Evolutionary conservation across 2,329 filamentous ascomycete genomes (phyloP), one percentile per base, ranked within the genome.

Genomic region (Biscogniauxia sp.): DNA sequence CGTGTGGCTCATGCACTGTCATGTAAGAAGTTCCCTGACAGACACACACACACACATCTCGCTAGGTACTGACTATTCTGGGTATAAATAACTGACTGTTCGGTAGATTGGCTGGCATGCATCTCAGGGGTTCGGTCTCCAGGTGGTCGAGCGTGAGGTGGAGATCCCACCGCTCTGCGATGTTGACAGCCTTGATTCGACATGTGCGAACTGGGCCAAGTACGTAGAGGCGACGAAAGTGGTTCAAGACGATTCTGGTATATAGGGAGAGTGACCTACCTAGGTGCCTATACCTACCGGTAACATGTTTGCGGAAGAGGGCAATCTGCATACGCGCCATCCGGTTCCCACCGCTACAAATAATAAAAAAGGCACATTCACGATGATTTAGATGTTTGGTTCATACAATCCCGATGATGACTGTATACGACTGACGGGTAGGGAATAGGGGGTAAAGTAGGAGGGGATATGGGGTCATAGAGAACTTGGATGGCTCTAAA

Each of bases 51-150:
- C 53, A 23, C 2, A 23, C 23, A 23, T 23, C 23, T 23, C 23
- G 5, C 23, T 23, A n/a, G n/a, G n/a, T n/a, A n/a, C n/a, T n/a
- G n/a, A 5, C 23, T 23, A 23, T 23, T 23, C 23, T 23, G 23
- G 2, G 23, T 23, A 23, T 23, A 23, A 2, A 23, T 23, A 54
- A 20, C n/a, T 23, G 23, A 17, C 51, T 57, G 56, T 28, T 50
- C 23, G 65, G 51, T 73, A 79, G 66, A 79, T 81, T 59, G 76
- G 76, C 20, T 81, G 77, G 80, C 82, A 84, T 66, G 75, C 80
- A n/a, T 72, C 70, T 50, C 75, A 78, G 62, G 82, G 80, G 49
- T 76, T 85, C 7, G 80, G 77, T 1, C 70, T 84, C 52, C 82
- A 86, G 70, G 82, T 84, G 63, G 64, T 85, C 61, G 74, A 75